Conservation (phyloP, 352 stramenopile species). For the Globisporangium parvum region DNA sequence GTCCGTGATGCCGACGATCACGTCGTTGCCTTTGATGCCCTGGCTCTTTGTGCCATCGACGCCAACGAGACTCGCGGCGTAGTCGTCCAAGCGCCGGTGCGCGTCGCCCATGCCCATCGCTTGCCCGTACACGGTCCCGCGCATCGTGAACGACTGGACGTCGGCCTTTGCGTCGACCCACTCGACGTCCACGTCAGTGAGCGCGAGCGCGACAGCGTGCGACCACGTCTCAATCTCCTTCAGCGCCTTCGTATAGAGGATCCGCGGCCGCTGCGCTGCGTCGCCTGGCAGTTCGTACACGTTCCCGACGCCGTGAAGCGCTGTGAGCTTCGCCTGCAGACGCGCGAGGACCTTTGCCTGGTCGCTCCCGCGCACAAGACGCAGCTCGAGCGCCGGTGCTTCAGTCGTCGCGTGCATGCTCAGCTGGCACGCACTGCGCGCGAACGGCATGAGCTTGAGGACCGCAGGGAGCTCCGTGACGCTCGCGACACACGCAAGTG, state of each 20-base stretch:
- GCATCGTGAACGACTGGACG: constrained; percentile 27
- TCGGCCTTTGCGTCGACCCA: constrained; percentile 49
- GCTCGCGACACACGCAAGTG: constrained; percentile 38
- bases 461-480: constrained; percentile 43
- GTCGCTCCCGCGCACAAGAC: constrained; percentile 35
- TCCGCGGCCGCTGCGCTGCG: constrained; percentile 21
- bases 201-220: constrained; percentile 39
- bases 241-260: constrained; percentile 46
- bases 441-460: constrained; percentile 72
- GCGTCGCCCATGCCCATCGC: constrained; percentile 3
- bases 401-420: constrained; percentile 20
- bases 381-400: constrained; percentile 54
- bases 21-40: constrained; percentile 61
- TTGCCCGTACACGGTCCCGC: constrained; percentile 15
- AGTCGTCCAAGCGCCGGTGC: constrained; percentile 52
- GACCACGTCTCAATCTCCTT: constrained; percentile 52
- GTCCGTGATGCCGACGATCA: constrained; percentile 80
- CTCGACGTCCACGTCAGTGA: constrained; percentile 48
- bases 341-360: constrained; percentile 20
- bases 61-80: constrained; percentile 53
- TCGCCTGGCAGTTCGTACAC: constrained; percentile 34
- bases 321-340: constrained; percentile 30
- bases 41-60: constrained; percentile 47
- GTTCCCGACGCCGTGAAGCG: constrained; percentile 53
- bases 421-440: constrained; percentile 37